A percentile compares a stretch with the other conserved stretches of the same genome.
Conservation (phyloP, 805 yeast genomes). For the Zygosaccharomyces bailii region DNA sequence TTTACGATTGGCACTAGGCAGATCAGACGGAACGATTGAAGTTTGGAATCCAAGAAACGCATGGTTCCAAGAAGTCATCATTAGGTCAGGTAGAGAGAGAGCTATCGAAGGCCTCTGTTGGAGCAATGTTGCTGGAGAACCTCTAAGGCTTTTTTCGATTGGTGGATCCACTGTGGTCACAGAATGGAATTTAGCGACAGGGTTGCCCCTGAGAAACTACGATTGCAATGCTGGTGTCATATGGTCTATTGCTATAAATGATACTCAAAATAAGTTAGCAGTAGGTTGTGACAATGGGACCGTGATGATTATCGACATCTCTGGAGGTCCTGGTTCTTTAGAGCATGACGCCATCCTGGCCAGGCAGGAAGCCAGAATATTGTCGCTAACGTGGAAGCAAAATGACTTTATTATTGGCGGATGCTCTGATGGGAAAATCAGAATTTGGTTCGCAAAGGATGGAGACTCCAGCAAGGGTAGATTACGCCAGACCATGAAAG, state of each 20-base stretch:
- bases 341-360: constrained; percentile 75
- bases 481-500: constrained; percentile 80
- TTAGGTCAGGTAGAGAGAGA: constrained; percentile 78
- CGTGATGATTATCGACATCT: constrained; percentile 76
- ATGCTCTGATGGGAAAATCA: constrained; percentile 88
- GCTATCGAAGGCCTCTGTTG: constrained; percentile 89
- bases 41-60: constrained; percentile 84
- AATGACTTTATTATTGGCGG: constrained; percentile 77
- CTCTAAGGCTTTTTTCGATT: constrained; percentile 77
- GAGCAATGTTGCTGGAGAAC: constrained; percentile 50
- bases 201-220: constrained; percentile 67
- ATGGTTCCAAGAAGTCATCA: constrained; percentile 74
- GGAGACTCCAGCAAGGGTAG: constrained; percentile 51
- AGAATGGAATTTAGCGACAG: constrained; percentile 83
- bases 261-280: constrained; percentile 60
- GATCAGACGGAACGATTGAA: constrained; percentile 93
- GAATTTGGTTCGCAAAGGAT: constrained; percentile 66
- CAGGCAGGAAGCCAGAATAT: constrained; percentile 77
- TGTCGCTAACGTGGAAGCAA: constrained; percentile 73
- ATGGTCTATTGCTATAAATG: constrained; percentile 78
- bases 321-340: constrained; percentile 80
- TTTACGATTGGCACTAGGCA: constrained; percentile 81
- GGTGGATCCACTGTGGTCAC: constrained; percentile 91
- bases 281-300: constrained; percentile 96
- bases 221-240: constrained; percentile 92